These are phyloP conservation scores for Ustilago tritici DNA, from an alignment of 1,284 basidiomycete species.

Conservation along the genomic window DNA sequence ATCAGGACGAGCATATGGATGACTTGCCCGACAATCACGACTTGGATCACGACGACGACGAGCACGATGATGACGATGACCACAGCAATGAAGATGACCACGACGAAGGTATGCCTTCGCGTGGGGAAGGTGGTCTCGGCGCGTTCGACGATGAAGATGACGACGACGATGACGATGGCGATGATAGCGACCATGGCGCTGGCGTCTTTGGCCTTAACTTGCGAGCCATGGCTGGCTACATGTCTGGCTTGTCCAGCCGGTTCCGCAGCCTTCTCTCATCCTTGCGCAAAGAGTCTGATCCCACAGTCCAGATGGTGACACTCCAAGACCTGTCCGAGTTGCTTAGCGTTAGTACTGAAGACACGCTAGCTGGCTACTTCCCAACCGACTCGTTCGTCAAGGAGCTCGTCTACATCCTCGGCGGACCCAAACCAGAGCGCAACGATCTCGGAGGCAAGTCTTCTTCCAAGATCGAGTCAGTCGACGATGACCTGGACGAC, in stretches of 20 bases:
- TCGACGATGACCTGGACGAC: slow-evolving; percentile 46
- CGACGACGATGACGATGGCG: slow-evolving; percentile 51
- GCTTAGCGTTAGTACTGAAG: slow-evolving; percentile 95
- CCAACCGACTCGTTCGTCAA: slow-evolving; percentile 90
- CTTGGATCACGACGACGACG: slow-evolving; percentile 15
- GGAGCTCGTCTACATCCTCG: slow-evolving; percentile 91
- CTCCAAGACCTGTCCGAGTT: slow-evolving; percentile 94
- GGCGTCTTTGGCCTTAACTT: slow-evolving; percentile 62
- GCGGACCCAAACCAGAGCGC: slow-evolving; percentile 75
- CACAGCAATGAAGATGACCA: slow-evolving; percentile 30
- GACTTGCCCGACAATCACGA: slow-evolving; percentile 8
- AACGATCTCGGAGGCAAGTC: slow-evolving; percentile 29
- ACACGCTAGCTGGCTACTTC: slow-evolving; percentile 93
- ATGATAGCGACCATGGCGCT: slow-evolving; percentile 37
- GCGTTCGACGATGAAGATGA: slow-evolving; percentile 32
- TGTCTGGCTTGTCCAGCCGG: slow-evolving; percentile 56
- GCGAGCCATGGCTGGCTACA: slow-evolving; percentile 63
- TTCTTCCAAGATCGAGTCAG: slow-evolving; percentile 16
- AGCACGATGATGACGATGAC: slow-evolving; percentile 25
- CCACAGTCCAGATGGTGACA: slow-evolving; percentile 80
- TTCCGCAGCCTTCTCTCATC: slow-evolving; percentile 60
- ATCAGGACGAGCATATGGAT: slow-evolving; percentile 8
- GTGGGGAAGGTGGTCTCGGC: slow-evolving; percentile 24
- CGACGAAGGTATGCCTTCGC: slow-evolving; percentile 17
- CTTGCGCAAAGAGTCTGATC: slow-evolving; percentile 71